Percentiles rank a stretch among this genome's conserved stretches.
phyloP scores from a whole-genome alignment of 2,329 filamentous ascomycete genomes.

The Rhinocladiella similis region DNA sequence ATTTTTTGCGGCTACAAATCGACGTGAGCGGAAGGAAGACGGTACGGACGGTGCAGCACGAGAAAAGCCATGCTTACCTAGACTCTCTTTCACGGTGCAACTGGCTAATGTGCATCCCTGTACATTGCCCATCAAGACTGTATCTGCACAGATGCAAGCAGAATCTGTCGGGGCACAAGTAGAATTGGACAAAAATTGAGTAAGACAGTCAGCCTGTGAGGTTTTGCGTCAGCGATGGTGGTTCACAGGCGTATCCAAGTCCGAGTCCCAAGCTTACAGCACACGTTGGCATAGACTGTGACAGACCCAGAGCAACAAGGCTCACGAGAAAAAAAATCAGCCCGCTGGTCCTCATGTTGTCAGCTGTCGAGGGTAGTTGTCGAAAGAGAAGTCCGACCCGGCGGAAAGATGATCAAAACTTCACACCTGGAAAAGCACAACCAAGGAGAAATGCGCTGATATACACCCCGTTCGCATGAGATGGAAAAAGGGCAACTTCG shows the following conservation, averaged over 20 bases:
- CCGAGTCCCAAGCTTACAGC: constrained; percentile 2
- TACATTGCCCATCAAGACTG: constrained; percentile 1
- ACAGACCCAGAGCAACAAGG: not conserved
- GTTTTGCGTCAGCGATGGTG: not conserved
- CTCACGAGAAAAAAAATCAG: constrained; percentile 2
- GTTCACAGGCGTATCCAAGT: not conserved
- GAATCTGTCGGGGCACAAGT: constrained; percentile 3
- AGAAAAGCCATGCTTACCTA: not conserved
- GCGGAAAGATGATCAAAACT: not conserved
- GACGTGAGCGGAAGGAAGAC: not conserved
- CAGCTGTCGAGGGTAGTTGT: not conserved
- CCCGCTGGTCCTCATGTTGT: constrained; percentile 7
- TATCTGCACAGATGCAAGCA: constrained; percentile 8
- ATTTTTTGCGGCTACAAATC: constrained; percentile 4
- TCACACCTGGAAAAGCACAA: too few relatives aligned
- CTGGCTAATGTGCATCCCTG: constrained; percentile 2
- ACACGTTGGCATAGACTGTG: constrained; percentile 15
- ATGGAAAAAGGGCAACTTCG: too few relatives aligned
- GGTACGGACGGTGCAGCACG: too few relatives aligned
- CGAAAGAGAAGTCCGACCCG: not conserved
- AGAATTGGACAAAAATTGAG: constrained; percentile 4
- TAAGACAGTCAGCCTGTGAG: constrained; percentile 7
- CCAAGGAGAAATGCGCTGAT: too few relatives aligned
- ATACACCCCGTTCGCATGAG: too few relatives aligned
- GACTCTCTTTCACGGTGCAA: constrained; percentile 7